These are phyloP conservation scores for Scedosporium minutisporum DNA, from an alignment of 2,329 filamentous ascomycete species.

Conservation along the genomic window DNA sequence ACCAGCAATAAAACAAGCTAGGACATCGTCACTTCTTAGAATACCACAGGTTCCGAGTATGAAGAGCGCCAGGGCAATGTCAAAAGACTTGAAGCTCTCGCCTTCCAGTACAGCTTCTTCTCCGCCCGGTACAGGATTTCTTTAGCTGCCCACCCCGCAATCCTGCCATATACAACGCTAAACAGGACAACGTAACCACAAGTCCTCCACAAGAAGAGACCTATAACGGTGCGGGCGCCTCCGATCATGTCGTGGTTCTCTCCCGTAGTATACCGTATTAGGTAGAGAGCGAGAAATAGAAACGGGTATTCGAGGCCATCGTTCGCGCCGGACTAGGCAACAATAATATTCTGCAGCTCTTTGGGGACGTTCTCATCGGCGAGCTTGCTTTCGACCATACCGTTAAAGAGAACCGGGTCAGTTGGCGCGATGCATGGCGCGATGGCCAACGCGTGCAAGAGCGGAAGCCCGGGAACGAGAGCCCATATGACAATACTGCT, in stretches of 20 bases:
- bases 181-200: constrained; percentile 76
- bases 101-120: constrained; percentile 50
- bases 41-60: constrained; percentile 80
- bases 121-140: constrained; percentile 62
- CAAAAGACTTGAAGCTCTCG: constrained; percentile 85
- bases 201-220: constrained; percentile 75
- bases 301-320: constrained; percentile 87
- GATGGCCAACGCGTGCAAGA: constrained; percentile 70
- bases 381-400: constrained; percentile 88
- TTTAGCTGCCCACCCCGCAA: constrained; percentile 73
- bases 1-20: constrained; percentile 87
- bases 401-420: constrained; percentile 78
- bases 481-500: constrained; percentile 74
- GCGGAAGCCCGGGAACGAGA: constrained; percentile 59
- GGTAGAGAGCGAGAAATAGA: constrained; percentile 72
- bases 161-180: constrained; percentile 66
- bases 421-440: constrained; percentile 88
- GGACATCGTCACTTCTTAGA: constrained; percentile 78
- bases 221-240: constrained; percentile 58
- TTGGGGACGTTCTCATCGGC: constrained; percentile 83
- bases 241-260: constrained; percentile 33
- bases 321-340: constrained; percentile 78
- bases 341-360: constrained; percentile 69
- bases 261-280: constrained; percentile 62
- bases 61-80: constrained; percentile 76